Base-by-base conservation (phyloP, 164 flowering plant species). In the Protea cynaroides region DNA sequence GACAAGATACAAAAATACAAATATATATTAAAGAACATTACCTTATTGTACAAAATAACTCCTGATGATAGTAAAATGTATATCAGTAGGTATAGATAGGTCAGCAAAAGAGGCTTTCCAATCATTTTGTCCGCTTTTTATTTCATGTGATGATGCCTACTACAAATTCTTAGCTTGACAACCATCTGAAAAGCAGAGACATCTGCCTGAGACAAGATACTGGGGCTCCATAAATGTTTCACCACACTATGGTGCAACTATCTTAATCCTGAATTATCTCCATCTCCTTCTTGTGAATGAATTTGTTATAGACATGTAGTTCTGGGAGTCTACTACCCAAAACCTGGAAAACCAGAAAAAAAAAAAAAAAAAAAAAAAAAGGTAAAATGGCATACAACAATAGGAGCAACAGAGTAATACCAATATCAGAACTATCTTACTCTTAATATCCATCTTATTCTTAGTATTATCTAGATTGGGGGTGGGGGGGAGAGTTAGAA, bases 41-140 rank as follows among this genome's bases (percentile, higher is more conserved):
- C 97, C 92, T 90, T 90, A 81, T 90, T 90, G 72, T 88, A 90
- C 79, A 90, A 73, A 43, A 90, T 90, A 64, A 90, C 97, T 67
- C 88, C 97, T 2, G 97, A 88, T 2, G 97, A 90, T 38, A 90
- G 89, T 70, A 85, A 40, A 70, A 90, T 80, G 83, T 90, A 90
- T 64, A 86, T 78, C 13, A 90, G 71, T n/a, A 90, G 80, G 76
- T 88, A 90, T 21, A 90, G 59, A 73, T 90, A 90, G 58, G 97
- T 90, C 53, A 88, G 64, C 43, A 90, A 23, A 59, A 83, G 87
- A 25, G 87, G 72, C 69, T 77, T 90, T 73, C 71, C 81, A 57
- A 87, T 80, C 92, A 86, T 82, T 61, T 59, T 82, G 69, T 67
- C 69, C 10, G 55, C 71, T 65, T 56, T 36, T 66, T 66, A 43